These are phyloP conservation scores for Kodamaea sp. DNA, from an alignment of 1,139 yeast species.

Conservation along the genomic window DNA sequence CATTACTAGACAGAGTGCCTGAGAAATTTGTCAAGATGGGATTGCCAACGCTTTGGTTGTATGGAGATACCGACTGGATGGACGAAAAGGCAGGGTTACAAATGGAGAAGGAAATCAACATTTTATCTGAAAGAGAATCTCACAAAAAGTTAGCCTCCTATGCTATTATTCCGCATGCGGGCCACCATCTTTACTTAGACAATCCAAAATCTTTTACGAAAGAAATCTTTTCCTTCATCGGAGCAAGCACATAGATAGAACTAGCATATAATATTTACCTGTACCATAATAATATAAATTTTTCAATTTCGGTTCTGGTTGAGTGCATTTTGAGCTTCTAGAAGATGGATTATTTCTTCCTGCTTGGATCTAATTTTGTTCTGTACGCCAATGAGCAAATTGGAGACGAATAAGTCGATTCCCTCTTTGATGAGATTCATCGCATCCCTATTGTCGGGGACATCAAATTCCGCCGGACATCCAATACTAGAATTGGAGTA, in stretches of 20 bases:
- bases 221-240: slow-evolving; percentile 13
- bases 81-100: slow-evolving; percentile 45
- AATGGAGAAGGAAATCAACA: slow-evolving; percentile 41
- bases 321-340: too few species aligned
- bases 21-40: slow-evolving; percentile 34
- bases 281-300: neutral
- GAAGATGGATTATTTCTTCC: too few species aligned
- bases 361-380: too few species aligned
- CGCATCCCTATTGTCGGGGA: too few species aligned
- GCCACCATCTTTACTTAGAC: slow-evolving; percentile 80
- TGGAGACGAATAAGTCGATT: neutral
- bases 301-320: too few species aligned
- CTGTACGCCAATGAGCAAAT: too few species aligned
- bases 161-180: slow-evolving; percentile 19
- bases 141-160: slow-evolving; percentile 32
- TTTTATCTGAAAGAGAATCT: slow-evolving; percentile 22
- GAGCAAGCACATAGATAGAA: too few species aligned
- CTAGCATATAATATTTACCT: neutral
- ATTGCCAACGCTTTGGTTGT: slow-evolving; percentile 48
- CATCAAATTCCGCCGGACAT: too few species aligned
- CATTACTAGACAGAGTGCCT: slow-evolving; percentile 47
- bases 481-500: too few species aligned
- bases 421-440: neutral
- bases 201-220: slow-evolving; percentile 37
- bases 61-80: slow-evolving; percentile 54